These are phyloP conservation scores for Colletotrichum melonis DNA, from an alignment of 2,329 filamentous ascomycete genomes.

Conservation along the genomic window DNA sequence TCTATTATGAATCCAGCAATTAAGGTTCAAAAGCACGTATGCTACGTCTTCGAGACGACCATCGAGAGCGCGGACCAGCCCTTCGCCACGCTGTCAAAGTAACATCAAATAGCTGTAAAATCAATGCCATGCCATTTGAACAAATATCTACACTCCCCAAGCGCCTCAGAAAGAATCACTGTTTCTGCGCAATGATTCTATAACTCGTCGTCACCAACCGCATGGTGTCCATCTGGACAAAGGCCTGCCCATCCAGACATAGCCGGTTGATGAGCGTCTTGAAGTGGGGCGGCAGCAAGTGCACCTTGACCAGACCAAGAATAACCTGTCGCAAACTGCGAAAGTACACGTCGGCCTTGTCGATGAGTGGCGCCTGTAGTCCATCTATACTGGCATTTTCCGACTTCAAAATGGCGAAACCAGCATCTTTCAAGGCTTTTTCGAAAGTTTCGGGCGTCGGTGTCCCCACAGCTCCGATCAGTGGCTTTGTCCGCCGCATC, in stretches of 20 bases:
- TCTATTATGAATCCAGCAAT: no score
- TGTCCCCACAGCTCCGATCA: slow-evolving; percentile 66
- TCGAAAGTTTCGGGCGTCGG: slow-evolving; percentile 61
- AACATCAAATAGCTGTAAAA: no score
- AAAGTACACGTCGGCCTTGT: slow-evolving; percentile 66
- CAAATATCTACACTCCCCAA: background rate
- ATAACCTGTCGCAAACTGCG: slow-evolving; percentile 61
- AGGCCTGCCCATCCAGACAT: slow-evolving; percentile 64
- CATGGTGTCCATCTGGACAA: slow-evolving; percentile 67
- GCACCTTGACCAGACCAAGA: slow-evolving; percentile 58
- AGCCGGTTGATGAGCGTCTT: slow-evolving; percentile 64
- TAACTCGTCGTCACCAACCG: slow-evolving; percentile 64
- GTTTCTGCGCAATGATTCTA: slow-evolving; percentile 62
- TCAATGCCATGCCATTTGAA: background rate
- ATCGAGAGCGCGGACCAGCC: no score
- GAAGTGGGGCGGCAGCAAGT: slow-evolving; percentile 61
- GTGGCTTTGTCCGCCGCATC: slow-evolving; percentile 65
- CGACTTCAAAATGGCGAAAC: slow-evolving; percentile 58
- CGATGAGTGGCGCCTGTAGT: slow-evolving; percentile 63
- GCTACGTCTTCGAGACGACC: no score
- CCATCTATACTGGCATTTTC: slow-evolving; percentile 64
- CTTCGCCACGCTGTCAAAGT: no score
- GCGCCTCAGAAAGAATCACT: background rate
- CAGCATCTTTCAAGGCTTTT: slow-evolving; percentile 56
- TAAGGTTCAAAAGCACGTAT: no score